Conservation (phyloP, 257 asterid species). For the Cordia subcordata region DNA sequence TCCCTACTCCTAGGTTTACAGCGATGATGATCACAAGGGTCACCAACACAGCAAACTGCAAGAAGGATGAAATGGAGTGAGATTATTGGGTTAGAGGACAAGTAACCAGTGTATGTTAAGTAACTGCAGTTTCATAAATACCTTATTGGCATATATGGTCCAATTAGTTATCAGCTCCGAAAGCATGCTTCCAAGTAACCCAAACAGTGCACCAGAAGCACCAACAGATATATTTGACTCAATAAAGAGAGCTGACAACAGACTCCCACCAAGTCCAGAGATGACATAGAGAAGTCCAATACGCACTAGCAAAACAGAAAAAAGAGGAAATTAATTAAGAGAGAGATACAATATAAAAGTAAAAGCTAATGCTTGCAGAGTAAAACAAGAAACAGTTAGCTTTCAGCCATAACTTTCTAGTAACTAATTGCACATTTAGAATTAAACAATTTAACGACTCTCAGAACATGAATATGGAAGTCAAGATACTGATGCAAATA, state of each 20-base stretch:
- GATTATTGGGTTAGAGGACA: background rate
- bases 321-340: background rate
- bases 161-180: constrained; percentile 87
- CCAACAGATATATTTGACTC: constrained; percentile 87
- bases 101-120: background rate
- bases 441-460: too few species aligned
- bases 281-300: constrained; percentile 73
- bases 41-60: constrained; percentile 61
- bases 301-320: constrained; percentile 42
- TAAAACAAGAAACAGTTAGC: background rate
- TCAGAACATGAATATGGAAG: too few species aligned
- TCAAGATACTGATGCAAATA: too few species aligned
- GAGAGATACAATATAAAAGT: too few species aligned
- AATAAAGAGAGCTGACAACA: constrained; percentile 75
- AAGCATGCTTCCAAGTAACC: constrained; percentile 88
- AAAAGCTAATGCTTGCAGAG: too few species aligned
- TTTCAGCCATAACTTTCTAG: too few species aligned
- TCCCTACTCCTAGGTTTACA: constrained; percentile 70
- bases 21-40: constrained; percentile 68
- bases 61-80: background rate
- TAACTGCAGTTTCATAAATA: constrained; percentile 15
- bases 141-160: constrained; percentile 89
- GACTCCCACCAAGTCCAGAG: constrained; percentile 87
- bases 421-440: too few species aligned
- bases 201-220: constrained; percentile 94